Percentiles rank a stretch among this genome's conserved stretches.
Conservation (phyloP, 2,329 filamentous ascomycete species). For the Botryotinia calthae region DNA sequence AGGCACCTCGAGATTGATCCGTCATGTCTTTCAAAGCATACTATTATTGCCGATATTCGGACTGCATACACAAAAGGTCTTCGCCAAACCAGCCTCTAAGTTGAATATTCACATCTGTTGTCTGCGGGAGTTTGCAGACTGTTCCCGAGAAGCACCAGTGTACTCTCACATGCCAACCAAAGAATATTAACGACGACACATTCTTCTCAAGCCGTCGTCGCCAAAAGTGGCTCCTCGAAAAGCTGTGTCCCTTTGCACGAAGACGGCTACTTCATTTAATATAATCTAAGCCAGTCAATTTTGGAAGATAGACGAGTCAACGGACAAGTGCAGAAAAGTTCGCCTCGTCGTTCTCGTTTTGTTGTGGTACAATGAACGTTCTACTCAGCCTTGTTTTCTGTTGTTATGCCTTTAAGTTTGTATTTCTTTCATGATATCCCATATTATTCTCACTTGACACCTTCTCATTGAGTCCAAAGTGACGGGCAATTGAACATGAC, state of each 20-base stretch:
- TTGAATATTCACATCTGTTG: not conserved
- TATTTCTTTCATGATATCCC: not conserved
- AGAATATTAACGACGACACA: not conserved
- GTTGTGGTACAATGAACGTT: not conserved
- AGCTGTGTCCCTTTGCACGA: not conserved
- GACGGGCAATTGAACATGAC: not conserved
- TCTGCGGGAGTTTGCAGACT: not conserved
- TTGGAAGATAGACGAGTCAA: not conserved
- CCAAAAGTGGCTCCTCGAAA: not conserved
- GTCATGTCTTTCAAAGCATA: not conserved
- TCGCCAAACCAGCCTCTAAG: too few relatives aligned
- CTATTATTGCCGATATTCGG: not conserved
- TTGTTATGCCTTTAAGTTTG: not conserved
- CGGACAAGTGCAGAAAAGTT: not conserved
- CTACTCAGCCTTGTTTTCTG: not conserved
- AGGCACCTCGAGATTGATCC: not conserved
- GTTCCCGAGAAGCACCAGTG: not conserved
- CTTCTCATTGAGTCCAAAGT: not conserved
- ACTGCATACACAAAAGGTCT: not conserved
- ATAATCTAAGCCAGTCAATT: not conserved
- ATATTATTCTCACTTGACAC: not conserved
- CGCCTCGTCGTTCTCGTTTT: not conserved
- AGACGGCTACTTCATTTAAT: not conserved
- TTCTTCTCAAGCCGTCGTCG: too few relatives aligned
- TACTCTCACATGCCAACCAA: not conserved